A percentile compares a stretch with the other conserved stretches of the same genome.
phyloP scores from a whole-genome alignment of 768 basidiomycete genomes.

The Xerocomellus dryophilus region DNA sequence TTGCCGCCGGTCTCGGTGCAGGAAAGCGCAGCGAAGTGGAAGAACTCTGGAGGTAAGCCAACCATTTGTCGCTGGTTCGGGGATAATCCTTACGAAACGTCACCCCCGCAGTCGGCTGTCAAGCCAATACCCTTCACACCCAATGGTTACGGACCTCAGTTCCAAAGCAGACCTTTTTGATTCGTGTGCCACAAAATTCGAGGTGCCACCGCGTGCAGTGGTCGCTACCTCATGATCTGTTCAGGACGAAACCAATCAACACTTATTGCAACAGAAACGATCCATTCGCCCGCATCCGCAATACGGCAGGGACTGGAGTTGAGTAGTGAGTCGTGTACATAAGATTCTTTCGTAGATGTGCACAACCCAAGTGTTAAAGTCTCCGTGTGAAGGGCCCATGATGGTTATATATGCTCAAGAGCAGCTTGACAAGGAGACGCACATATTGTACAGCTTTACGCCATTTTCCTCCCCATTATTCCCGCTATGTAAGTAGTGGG shows the following conservation, averaged over 20 bases:
- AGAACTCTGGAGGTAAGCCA: slow-evolving; percentile 63
- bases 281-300: neutral
- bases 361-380: neutral
- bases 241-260: neutral
- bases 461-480: too few relatives aligned
- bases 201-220: slow-evolving; percentile 52
- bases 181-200: slow-evolving; percentile 52
- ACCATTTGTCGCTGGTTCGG: slow-evolving; percentile 1
- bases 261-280: neutral
- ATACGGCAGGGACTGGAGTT: neutral
- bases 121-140: slow-evolving; percentile 61
- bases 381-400: neutral
- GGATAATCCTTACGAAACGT: slow-evolving; percentile 2
- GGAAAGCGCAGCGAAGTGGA: slow-evolving; percentile 61
- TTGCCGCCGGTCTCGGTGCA: slow-evolving; percentile 58
- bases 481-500: too few relatives aligned
- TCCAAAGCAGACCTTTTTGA: slow-evolving; percentile 67
- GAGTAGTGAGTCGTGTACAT: neutral
- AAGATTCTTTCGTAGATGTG: neutral
- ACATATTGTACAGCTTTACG: neutral
- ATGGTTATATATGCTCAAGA: neutral
- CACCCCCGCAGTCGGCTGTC: slow-evolving; percentile 36
- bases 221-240: slow-evolving; percentile 8
- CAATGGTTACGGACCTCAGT: slow-evolving; percentile 61
- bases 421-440: neutral